These are phyloP conservation scores for Beauveria asiatica DNA, from an alignment of 2,329 filamentous ascomycete genomes.

Conservation along the genomic window DNA sequence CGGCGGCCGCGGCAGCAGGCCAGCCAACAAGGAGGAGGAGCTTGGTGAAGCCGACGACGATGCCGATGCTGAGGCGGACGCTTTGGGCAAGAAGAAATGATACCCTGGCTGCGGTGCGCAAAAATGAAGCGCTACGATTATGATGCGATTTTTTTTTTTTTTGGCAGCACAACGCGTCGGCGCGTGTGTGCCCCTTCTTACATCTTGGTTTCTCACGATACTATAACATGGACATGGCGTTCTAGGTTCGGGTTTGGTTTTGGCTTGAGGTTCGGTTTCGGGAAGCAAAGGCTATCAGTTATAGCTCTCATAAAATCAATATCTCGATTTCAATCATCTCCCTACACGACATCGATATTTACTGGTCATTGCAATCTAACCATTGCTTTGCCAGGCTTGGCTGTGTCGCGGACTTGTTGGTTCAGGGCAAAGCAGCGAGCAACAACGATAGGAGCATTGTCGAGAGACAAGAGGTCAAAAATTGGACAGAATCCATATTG, in stretches of 20 bases:
- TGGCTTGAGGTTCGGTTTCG: too few species aligned
- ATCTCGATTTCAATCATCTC: background rate
- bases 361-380: background rate
- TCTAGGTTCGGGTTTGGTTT: background rate
- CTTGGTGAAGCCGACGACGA: slow-evolving; percentile 46
- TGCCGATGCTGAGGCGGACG: slow-evolving; percentile 32
- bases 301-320: background rate
- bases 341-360: background rate
- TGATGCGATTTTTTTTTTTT: background rate
- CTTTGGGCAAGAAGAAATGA: slow-evolving; percentile 30
- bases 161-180: background rate
- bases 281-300: too few species aligned
- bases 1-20: slow-evolving; percentile 12
- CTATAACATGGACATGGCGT: background rate
- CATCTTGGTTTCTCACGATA: background rate
- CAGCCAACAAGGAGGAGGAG: slow-evolving; percentile 37
- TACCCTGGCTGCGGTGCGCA: background rate
- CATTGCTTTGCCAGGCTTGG: background rate
- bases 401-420: background rate
- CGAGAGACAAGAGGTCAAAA: background rate
- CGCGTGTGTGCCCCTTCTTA: background rate
- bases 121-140: background rate
- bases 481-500: background rate
- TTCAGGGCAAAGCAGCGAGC: background rate
- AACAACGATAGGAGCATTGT: background rate